Conservation (phyloP, 164 flowering plant species). For the Buxus sempervirens region DNA sequence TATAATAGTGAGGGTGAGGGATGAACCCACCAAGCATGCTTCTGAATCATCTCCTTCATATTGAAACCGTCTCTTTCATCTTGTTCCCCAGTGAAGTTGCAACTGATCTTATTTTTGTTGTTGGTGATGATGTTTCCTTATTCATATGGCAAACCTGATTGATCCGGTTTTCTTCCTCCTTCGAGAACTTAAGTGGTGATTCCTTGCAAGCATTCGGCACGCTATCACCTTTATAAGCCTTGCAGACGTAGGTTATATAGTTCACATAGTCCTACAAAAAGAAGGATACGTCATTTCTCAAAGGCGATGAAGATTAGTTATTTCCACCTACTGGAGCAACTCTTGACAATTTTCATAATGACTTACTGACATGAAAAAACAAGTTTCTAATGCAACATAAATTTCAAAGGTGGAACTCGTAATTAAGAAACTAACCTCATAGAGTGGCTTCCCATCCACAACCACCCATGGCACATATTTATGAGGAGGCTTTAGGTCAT, state of each 20-base stretch:
- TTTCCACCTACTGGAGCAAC: background rate
- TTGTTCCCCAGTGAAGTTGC: constrained; percentile 19
- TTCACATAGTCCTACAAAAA: constrained; percentile 63
- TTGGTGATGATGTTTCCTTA: constrained; percentile 7
- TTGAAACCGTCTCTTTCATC: constrained; percentile 13
- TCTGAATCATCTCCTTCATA: background rate
- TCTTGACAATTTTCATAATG: background rate
- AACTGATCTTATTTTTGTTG: constrained; percentile 11
- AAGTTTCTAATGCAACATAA: background rate
- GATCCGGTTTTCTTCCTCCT: constrained; percentile 8
- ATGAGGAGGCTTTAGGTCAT: constrained; percentile 76
- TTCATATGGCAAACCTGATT: constrained; percentile 27
- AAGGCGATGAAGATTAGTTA: background rate
- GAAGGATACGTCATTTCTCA: background rate
- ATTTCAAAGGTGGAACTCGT: background rate
- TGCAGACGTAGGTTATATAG: constrained; percentile 56
- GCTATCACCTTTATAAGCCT: constrained; percentile 69
- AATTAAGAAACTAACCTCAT: constrained; percentile 47
- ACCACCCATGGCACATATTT: constrained; percentile 89
- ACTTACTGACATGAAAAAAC: background rate
- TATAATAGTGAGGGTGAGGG: background rate
- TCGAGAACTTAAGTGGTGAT: constrained; percentile 14
- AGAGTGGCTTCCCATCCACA: constrained; percentile 76
- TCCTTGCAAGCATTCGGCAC: constrained; percentile 48
- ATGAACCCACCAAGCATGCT: background rate